phyloP scores from a whole-genome alignment of 192 early-diverging fungal genomes.

The Funneliformis mosseae region DNA sequence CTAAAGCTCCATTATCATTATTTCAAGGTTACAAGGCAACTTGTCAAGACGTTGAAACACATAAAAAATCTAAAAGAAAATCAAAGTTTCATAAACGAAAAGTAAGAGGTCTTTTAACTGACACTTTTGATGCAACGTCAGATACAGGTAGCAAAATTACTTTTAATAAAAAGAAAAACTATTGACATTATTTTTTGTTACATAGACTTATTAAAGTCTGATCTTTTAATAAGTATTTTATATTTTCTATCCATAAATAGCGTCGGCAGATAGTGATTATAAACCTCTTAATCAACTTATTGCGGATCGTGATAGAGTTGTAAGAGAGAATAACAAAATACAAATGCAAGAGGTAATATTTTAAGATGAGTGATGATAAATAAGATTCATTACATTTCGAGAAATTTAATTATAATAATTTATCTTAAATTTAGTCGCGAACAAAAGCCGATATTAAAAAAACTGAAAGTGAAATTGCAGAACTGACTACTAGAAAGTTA shows the following conservation, averaged over 20 bases:
- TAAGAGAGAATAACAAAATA: slow-evolving; percentile 54
- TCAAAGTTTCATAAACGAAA: slow-evolving; percentile 35
- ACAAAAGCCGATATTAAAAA: slow-evolving; percentile 50
- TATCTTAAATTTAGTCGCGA: slow-evolving; percentile 38
- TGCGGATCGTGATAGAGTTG: slow-evolving; percentile 52
- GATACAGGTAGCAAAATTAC: slow-evolving; percentile 20
- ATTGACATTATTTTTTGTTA: neutral
- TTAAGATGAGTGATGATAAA: neutral
- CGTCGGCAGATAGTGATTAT: slow-evolving; percentile 39
- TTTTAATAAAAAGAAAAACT: neutral
- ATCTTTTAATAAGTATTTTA: neutral
- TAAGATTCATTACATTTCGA: neutral
- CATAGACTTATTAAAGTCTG: slow-evolving; percentile 1
- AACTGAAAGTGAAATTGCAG: slow-evolving; percentile 51
- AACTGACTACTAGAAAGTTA: slow-evolving; percentile 45
- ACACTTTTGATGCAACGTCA: slow-evolving; percentile 11
- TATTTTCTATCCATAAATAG: slow-evolving; percentile 8
- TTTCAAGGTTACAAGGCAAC: slow-evolving; percentile 59
- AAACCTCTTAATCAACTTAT: slow-evolving; percentile 48
- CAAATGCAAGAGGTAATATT: slow-evolving; percentile 51
- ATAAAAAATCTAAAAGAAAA: slow-evolving; percentile 40
- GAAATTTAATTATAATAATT: neutral
- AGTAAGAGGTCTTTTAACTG: slow-evolving; percentile 11
- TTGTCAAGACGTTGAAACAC: slow-evolving; percentile 43
- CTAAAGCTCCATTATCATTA: slow-evolving; percentile 53